Base-by-base conservation (phyloP, 75 land plant genomes). In the Pinus tabuliformis region DNA sequence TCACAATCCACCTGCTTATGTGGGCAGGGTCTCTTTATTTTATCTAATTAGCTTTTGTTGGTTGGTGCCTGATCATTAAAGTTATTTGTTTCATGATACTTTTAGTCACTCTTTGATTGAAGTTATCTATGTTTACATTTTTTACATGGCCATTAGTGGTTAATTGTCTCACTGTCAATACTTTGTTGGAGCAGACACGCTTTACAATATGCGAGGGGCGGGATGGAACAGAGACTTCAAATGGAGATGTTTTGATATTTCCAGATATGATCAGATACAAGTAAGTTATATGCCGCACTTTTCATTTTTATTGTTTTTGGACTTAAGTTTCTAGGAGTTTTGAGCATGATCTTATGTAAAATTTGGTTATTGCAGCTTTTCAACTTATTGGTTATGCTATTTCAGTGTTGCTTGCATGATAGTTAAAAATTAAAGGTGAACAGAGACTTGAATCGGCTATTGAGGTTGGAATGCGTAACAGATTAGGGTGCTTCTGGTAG, bases 181-280 rank as follows among this genome's bases (percentile, higher is more conserved):
- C 0, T 42, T 9, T 68, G 22, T 45, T 68, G 45, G 33, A 39
- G 6, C 78, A 97, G 99, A 94, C 95, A 26, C 97, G 95, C 59
- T 73, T 97, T 73, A 97, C 99, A 56, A 90, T 97, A 72, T 92
- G 95, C 75, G 99, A 94, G 72, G 99, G 94, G 26, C 89, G 80
- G 76, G 96, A 91, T 84, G 94, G 88, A 79, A 82, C 89, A 61
- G 93, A 90, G 70, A 81, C 87, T 65, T 86, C 96, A 76, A 89
- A 91, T 75, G 99, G 99, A 14, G 99, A 97, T 82, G 90, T 97
- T 17, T 78, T 94, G 54, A 85, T 97, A 17, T 97, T 94, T 77
- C 99, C 99, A 22, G 95, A 97, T 82, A 94, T 97, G 98, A 65
- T 97, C 49, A 77, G 89, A 84, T 97, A 94, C 89, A 97, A 89